phyloP scores from a whole-genome alignment of 495 filamentous ascomycete species.

The Evernia prunastri region DNA sequence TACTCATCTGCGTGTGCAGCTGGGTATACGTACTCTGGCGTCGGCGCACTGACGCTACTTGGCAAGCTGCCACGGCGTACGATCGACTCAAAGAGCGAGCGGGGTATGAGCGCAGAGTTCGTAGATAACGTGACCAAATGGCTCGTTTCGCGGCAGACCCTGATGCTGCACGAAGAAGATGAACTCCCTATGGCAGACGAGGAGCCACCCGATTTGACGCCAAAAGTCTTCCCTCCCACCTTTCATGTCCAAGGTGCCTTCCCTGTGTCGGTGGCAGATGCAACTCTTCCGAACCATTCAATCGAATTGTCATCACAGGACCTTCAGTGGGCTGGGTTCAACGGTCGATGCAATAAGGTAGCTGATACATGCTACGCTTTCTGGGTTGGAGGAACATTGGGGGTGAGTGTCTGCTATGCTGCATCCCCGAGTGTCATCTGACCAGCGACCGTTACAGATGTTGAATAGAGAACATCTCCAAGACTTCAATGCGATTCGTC shows the following conservation, averaged over 20 bases:
- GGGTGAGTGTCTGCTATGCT: slow-evolving; percentile 36
- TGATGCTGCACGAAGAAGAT: slow-evolving; percentile 44
- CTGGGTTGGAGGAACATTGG: slow-evolving; percentile 73
- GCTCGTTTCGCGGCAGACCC: slow-evolving; percentile 66
- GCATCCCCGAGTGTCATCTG: slow-evolving; percentile 9
- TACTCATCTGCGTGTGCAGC: slow-evolving; percentile 43
- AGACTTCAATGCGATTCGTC: slow-evolving; percentile 52
- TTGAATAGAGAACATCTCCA: slow-evolving; percentile 58
- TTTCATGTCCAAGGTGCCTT: slow-evolving; percentile 13
- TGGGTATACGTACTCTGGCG: slow-evolving; percentile 81
- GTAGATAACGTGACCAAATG: slow-evolving; percentile 50
- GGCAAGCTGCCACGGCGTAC: slow-evolving; percentile 39
- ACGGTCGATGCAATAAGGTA: slow-evolving; percentile 80
- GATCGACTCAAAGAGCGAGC: slow-evolving; percentile 2
- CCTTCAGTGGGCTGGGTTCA: slow-evolving; percentile 62
- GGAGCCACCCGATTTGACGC: slow-evolving; percentile 4
- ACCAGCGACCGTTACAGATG: slow-evolving; percentile 43
- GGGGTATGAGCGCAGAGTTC: slow-evolving; percentile 22
- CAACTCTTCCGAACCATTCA: neutral
- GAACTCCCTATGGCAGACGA: slow-evolving; percentile 31
- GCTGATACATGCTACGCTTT: slow-evolving; percentile 93
- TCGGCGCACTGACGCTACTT: slow-evolving; percentile 67
- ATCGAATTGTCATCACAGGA: slow-evolving; percentile 31
- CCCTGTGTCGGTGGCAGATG: neutral
- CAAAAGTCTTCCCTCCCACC: slow-evolving; percentile 1